A percentile compares a stretch with the other conserved stretches of the same genome.
phyloP scores from a whole-genome alignment of 176 grass and related monocot genomes.

The Lolium multiflorum region DNA sequence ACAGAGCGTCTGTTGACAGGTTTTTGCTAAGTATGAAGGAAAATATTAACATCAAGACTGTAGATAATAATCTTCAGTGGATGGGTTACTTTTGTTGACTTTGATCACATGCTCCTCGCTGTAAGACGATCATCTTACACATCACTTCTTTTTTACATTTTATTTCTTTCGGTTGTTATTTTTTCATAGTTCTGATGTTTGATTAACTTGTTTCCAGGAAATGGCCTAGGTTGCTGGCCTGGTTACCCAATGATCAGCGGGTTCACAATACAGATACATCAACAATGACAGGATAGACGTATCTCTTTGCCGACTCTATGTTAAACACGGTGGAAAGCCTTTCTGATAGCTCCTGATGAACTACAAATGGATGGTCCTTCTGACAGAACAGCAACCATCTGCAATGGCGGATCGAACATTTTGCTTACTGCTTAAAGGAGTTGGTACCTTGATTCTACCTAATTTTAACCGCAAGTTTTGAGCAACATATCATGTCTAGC shows the following conservation, averaged over 20 bases:
- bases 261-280: slow-evolving; percentile 32
- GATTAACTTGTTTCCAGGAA: slow-evolving; percentile 50
- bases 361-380: slow-evolving; percentile 17
- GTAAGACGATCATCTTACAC: slow-evolving; percentile 37
- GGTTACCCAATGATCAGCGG: background rate
- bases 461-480: slow-evolving; percentile 24
- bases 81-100: slow-evolving; percentile 10
- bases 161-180: background rate
- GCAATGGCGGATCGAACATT: slow-evolving; percentile 13
- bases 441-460: slow-evolving; percentile 34
- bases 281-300: slow-evolving; percentile 36
- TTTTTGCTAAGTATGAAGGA: slow-evolving; percentile 61
- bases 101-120: background rate
- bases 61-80: slow-evolving; percentile 29
- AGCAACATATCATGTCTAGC: slow-evolving; percentile 16
- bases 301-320: background rate
- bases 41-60: slow-evolving; percentile 50
- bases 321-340: slow-evolving; percentile 22
- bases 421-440: slow-evolving; percentile 19
- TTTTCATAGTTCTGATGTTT: slow-evolving; percentile 29
- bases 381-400: slow-evolving; percentile 6
- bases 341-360: background rate
- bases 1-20: slow-evolving; percentile 62
- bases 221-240: slow-evolving; percentile 35
- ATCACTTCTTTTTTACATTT: background rate